Percentiles rank a stretch among this genome's conserved stretches.
phyloP scores from a whole-genome alignment of 2,329 filamentous ascomycete species.

The Fusarium papillatum region DNA sequence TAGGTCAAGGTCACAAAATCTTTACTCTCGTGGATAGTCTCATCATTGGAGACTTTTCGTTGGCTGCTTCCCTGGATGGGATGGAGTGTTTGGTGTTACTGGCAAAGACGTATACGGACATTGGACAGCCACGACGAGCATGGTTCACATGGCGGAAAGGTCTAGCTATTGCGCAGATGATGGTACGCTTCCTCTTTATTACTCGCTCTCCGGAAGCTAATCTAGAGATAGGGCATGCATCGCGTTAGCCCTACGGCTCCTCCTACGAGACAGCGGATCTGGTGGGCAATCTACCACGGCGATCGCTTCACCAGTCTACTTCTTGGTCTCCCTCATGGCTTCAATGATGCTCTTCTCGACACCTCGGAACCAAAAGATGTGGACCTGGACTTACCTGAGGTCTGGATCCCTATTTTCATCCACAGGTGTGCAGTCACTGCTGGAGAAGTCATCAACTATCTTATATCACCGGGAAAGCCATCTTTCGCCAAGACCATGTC shows the following conservation, averaged over 20 bases:
- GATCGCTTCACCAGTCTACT: neutral
- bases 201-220: too few species aligned
- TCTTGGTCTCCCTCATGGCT: neutral
- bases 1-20: neutral
- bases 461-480: neutral
- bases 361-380: neutral
- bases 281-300: conserved; percentile 1
- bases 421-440: neutral
- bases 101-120: neutral
- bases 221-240: neutral
- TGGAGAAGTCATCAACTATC: neutral
- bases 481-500: neutral
- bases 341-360: neutral
- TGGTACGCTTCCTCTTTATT: too few species aligned
- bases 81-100: neutral
- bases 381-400: neutral
- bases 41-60: neutral
- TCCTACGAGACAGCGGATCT: neutral
- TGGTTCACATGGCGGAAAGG: conserved; percentile 1
- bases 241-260: neutral
- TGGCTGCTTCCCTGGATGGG: neutral
- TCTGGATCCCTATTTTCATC: neutral
- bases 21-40: neutral
- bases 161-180: neutral
- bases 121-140: neutral